Base-by-base conservation (phyloP, 1,284 basidiomycete species). In the Erythrobasidium hasegawianum region DNA sequence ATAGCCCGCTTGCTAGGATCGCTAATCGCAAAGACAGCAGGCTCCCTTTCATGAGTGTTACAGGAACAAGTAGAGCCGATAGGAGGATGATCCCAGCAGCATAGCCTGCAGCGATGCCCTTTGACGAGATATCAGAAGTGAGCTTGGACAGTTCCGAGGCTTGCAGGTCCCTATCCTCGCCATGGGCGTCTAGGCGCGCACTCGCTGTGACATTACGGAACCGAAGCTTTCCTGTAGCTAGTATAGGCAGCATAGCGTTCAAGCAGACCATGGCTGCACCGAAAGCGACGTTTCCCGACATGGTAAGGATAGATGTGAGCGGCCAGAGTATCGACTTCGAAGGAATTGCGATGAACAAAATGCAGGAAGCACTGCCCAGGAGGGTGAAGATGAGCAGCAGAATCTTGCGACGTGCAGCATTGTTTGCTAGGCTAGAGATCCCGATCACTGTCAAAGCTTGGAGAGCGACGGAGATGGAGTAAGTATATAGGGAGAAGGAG, bases 361-460 rank as follows among this genome's bases (percentile, higher is more conserved):
- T 81, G 0, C 87, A 84, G 0, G 86, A 80, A 11, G 82, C 52
- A 1, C 87, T 84, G 2, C 93, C 92, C 1, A 85, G 72, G 26
- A 83, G 75, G 0, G 89, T 90, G 71, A 94, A 93, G 0, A 77
- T 67, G 7, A 91, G 79, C 22, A 96, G 83, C 0, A 95, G 81
- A 0, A 81, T 81, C 73, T 93, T 93, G 33, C 92, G 84, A 72
- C 86, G 85, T 3, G 83, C 82, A 92, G 90, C 84, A 71, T 88
- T 84, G 77, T 96, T 89, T 1, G 92, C 92, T 60, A 92, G 85
- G 13, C 85, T 85, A 14, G 90, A 89, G 81, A 93, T 87, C 10
- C 90, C 91, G 68, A 95, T 91, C 53, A 96, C 90, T 0, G 87
- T 88, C 16, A 95, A 75, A 0, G 91, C 92, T 75, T 96, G 93